Evolutionary conservation across 225 moss, liverwort and hornwort species (phyloP).

Genomic region (Marchantia paleacea): DNA sequence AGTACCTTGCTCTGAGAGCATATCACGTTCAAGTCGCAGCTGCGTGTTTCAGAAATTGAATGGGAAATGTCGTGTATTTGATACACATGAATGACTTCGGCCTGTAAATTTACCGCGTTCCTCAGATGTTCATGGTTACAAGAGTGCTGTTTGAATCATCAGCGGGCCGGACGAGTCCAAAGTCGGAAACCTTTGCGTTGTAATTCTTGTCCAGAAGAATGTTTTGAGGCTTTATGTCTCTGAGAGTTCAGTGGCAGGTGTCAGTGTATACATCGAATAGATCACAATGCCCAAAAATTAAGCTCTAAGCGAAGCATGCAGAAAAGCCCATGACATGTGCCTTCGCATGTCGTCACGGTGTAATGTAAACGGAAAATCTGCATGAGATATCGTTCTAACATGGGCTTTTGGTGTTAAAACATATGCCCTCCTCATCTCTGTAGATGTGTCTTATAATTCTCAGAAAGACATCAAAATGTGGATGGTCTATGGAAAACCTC

Average conservation of each 20-base stretch:
- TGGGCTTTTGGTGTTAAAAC: background rate
- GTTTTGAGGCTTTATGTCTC: conserved; percentile 36
- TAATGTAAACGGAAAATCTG: background rate
- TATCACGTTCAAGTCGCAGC: background rate
- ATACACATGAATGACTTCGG: background rate
- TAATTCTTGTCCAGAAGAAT: conserved; percentile 29
- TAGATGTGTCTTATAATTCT: no score
- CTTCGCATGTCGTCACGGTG: no score
- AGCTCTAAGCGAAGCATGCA: no score
- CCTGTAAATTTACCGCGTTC: background rate
- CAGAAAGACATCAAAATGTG: no score
- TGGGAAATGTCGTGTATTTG: background rate
- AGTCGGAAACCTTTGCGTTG: conserved; percentile 36
- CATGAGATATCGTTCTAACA: no score
- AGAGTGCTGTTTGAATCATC: no score
- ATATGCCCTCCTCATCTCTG: background rate
- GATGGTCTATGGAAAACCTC: no score
- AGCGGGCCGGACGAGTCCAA: conserved; percentile 22
- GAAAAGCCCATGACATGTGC: no score
- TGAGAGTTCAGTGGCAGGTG: background rate
- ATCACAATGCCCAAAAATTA: no score
- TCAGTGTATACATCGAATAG: background rate
- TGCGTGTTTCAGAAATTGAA: background rate
- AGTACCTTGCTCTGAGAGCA: no score
- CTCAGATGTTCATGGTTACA: background rate